These are phyloP conservation scores for Linderina pennispora DNA, from an alignment of 192 early-diverging fungal species.

Conservation along the genomic window DNA sequence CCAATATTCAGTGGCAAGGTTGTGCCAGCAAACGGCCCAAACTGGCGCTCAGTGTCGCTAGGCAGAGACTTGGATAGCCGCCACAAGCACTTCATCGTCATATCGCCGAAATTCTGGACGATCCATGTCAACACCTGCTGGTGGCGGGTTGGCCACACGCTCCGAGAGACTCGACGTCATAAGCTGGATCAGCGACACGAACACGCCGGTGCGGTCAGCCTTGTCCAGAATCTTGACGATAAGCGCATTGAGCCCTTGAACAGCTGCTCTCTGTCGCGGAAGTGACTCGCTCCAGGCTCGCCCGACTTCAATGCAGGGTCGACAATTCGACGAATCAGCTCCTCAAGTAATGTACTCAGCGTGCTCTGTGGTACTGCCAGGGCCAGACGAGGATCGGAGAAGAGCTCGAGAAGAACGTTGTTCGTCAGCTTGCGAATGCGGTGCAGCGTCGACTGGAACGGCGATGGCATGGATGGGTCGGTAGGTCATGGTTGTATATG, in stretches of 20 bases:
- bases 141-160: slow-evolving; percentile 49
- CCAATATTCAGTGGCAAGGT: neutral
- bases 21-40: slow-evolving; percentile 53
- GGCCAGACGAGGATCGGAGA: slow-evolving; percentile 64
- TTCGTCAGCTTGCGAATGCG: slow-evolving; percentile 66
- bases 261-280: slow-evolving; percentile 33
- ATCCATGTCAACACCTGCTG: slow-evolving; percentile 44
- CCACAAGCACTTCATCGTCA: slow-evolving; percentile 97
- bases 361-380: slow-evolving; percentile 54
- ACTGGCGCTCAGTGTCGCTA: slow-evolving; percentile 55
- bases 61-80: slow-evolving; percentile 85
- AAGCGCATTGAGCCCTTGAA: slow-evolving; percentile 73
- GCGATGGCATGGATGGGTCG: slow-evolving; percentile 14
- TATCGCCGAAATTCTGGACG: slow-evolving; percentile 71
- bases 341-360: slow-evolving; percentile 63
- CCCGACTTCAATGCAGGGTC: slow-evolving; percentile 66
- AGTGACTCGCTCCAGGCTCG: slow-evolving; percentile 1
- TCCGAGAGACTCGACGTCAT: slow-evolving; percentile 53
- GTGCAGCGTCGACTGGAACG: slow-evolving; percentile 31
- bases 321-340: slow-evolving; percentile 72
- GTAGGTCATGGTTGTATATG: slow-evolving; percentile 17
- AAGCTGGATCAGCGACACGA: slow-evolving; percentile 68
- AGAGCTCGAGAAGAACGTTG: slow-evolving; percentile 65
- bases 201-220: slow-evolving; percentile 71
- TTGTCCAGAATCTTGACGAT: slow-evolving; percentile 91